phyloP scores from a whole-genome alignment of 2,329 filamentous ascomycete genomes.

The Botrytis byssoidea region DNA sequence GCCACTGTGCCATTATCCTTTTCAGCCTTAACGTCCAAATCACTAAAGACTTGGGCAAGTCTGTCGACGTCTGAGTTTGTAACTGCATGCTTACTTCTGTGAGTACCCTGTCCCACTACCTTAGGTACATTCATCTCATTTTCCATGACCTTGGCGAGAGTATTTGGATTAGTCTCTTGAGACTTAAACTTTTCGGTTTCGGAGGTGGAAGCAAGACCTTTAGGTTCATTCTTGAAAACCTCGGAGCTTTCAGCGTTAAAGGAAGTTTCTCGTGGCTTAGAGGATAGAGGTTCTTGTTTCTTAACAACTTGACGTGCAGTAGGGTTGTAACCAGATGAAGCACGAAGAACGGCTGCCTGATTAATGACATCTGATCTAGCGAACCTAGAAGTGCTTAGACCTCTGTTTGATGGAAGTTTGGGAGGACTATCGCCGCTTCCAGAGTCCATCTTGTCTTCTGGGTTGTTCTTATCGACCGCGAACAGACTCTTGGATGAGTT shows the following conservation, averaged over 20 bases:
- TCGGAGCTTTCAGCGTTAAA: neutral
- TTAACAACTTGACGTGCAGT: neutral
- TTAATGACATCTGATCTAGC: neutral
- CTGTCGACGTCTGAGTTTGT: slow-evolving; percentile 4
- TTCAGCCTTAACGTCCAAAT: slow-evolving; percentile 1
- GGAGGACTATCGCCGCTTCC: neutral
- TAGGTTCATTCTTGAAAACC: neutral
- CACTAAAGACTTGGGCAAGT: neutral
- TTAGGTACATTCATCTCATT: neutral
- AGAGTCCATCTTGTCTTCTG: neutral
- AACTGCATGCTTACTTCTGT: neutral
- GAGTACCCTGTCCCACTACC: neutral
- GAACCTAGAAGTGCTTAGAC: slow-evolving; percentile 1
- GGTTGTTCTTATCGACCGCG: neutral
- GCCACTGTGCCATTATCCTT: neutral
- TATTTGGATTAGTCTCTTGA: neutral
- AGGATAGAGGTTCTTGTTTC: neutral
- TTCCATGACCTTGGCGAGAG: neutral
- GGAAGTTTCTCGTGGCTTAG: neutral
- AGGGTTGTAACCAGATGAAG: neutral
- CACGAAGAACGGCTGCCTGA: slow-evolving; percentile 8
- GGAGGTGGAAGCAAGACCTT: neutral
- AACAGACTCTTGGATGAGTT: neutral
- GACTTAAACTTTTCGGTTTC: neutral
- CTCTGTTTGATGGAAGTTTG: neutral